Evolutionary conservation across 495 filamentous ascomycete genomes (phyloP).

Genomic region (Lasiosphaeria ovina): DNA sequence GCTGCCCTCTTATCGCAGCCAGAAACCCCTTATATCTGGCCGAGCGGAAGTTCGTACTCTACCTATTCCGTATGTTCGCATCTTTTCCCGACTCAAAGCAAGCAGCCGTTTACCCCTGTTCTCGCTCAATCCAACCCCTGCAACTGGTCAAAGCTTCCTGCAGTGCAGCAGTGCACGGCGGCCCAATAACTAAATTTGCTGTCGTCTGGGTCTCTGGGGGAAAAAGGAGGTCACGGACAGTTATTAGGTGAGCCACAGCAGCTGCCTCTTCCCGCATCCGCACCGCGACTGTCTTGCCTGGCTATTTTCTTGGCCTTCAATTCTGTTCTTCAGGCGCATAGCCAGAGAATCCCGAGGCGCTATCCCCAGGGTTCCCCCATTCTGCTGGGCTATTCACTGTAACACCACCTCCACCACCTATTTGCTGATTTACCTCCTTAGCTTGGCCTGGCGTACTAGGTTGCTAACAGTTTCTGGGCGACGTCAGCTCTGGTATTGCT

Average conservation of each 20-base stretch:
- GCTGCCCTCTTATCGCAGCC: neutral
- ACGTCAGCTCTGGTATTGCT: too few relatives aligned
- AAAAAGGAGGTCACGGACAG: constrained; percentile 8
- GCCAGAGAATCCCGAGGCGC: neutral
- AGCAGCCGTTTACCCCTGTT: neutral
- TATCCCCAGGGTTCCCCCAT: neutral
- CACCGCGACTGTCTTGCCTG: neutral
- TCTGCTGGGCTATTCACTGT: neutral
- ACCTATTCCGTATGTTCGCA: neutral
- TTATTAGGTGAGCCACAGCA: neutral
- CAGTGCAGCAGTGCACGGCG: neutral
- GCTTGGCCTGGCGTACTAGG: too few relatives aligned
- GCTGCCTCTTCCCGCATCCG: neutral
- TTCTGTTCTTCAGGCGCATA: neutral
- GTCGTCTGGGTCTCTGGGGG: neutral
- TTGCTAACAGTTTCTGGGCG: too few relatives aligned
- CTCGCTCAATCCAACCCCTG: neutral
- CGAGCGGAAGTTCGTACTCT: neutral
- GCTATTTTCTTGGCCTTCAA: neutral
- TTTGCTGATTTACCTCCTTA: too few relatives aligned
- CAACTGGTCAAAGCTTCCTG: constrained; percentile 1
- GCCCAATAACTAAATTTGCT: constrained; percentile 3
- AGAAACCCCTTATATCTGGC: neutral
- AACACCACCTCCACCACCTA: neutral
- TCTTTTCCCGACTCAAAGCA: neutral